Base-by-base conservation (phyloP, 768 basidiomycete genomes). In the Mycena sanguinolenta region DNA sequence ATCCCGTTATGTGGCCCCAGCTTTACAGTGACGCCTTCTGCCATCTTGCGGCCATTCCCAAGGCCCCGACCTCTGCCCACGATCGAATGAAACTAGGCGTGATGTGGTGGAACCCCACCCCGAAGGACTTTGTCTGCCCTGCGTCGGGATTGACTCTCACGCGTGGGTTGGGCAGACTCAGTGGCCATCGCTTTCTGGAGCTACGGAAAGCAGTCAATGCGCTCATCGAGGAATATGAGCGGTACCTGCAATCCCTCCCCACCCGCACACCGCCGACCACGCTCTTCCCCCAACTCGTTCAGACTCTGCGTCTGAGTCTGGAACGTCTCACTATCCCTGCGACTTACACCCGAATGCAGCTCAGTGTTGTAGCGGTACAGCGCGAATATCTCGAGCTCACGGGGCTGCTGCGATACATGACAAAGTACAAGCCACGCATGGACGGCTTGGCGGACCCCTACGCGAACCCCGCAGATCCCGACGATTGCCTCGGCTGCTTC, bases 401-500 rank as follows among this genome's bases (percentile, higher is more conserved):
- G n/a, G n/a, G n/a, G n/a, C n/a, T n/a, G n/a, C n/a, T n/a, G n/a
- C n/a, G n/a, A n/a, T n/a, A n/a, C n/a, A n/a, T n/a, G n/a, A n/a
- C n/a, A n/a, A n/a, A n/a, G n/a, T n/a, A n/a, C n/a, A n/a, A n/a
- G n/a, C n/a, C n/a, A n/a, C n/a, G n/a, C n/a, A n/a, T 65, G 28
- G 64, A 65, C 21, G 55, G n/a, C 55, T 27, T 65, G 19, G 44
- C 57, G 38, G 63, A 63, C 38, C 52, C 63, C 44, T 16, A 32
- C 4, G 55, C 64, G 27, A 25, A 65, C 28, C 3, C 46, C 25
- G 32, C 49, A 4, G 16, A 8, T 36, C 61, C 61, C 9, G 49
- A 63, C 25, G 14, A 63, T 30, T 63, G 61, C 34, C 32, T 63
- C 19, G 61, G 61, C 23, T 63, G 61, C 61, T 63, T 63, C 61